Conservation (phyloP, 768 basidiomycete genomes). For the Auricularia auricula-judae region DNA sequence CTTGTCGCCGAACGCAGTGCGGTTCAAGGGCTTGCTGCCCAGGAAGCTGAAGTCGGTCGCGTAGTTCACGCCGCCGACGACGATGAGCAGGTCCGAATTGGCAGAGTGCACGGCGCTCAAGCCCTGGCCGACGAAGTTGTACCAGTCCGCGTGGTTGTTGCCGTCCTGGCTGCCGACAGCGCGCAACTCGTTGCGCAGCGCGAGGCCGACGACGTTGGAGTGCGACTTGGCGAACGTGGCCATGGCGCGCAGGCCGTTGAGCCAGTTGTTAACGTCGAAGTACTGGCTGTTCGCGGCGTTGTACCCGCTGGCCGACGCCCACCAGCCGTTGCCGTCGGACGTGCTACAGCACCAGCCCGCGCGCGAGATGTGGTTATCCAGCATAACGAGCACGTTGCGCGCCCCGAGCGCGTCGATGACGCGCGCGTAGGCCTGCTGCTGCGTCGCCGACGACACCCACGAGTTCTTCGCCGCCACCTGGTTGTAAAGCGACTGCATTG, state of each 20-base stretch:
- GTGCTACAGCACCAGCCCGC: not conserved
- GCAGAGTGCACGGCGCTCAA: not conserved
- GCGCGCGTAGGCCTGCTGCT: not conserved
- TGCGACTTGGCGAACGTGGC: not conserved
- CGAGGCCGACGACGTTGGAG: not conserved
- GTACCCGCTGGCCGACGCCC: not conserved
- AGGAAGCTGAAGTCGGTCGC: not conserved
- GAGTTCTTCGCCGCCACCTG: not conserved
- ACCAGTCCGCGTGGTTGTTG: not conserved
- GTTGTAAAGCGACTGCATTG: not conserved
- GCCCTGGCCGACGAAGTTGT: not conserved
- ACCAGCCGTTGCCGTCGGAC: slow-evolving; percentile 1
- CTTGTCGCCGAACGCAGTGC: not conserved
- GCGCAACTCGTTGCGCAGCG: not conserved
- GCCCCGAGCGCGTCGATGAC: not conserved
- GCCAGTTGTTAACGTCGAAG: not conserved
- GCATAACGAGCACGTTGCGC: not conserved
- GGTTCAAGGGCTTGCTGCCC: not conserved
- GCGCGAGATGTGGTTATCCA: not conserved
- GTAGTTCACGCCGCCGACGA: not conserved
- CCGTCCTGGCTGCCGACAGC: not conserved
- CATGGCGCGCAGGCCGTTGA: not conserved
- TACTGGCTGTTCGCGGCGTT: not conserved
- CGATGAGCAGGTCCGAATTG: not conserved
- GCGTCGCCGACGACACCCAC: not conserved